Evolutionary conservation across 179 eudicot genomes (phyloP).

Genomic region (Beta corolliflora): DNA sequence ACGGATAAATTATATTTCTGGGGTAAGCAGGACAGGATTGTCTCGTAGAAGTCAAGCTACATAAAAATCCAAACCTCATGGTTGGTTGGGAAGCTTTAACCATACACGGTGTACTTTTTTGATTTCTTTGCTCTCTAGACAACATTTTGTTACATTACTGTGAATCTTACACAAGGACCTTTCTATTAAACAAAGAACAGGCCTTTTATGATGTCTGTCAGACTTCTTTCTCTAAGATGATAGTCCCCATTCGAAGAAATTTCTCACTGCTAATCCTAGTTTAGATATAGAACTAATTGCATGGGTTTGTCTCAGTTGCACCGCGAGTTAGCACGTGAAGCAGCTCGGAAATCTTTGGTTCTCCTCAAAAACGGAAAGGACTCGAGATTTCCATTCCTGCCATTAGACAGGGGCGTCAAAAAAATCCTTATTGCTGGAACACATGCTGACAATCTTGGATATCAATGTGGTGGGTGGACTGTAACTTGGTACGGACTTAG

Average conservation of each 20-base stretch:
- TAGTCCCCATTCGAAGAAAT: background rate
- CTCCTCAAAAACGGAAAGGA: slow-evolving; percentile 79
- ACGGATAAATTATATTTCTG: background rate
- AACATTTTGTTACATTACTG: background rate
- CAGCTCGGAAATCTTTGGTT: slow-evolving; percentile 82
- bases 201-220: slow-evolving; percentile 3
- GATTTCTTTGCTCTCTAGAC: background rate
- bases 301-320: slow-evolving; percentile 51
- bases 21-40: background rate
- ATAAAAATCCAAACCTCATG: background rate
- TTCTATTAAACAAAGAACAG: background rate
- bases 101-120: background rate
- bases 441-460: slow-evolving; percentile 52
- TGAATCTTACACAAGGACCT: background rate
- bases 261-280: slow-evolving; percentile 1
- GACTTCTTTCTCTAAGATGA: background rate
- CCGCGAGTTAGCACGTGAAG: slow-evolving; percentile 87
- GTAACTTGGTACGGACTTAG: slow-evolving; percentile 56
- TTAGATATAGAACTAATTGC: slow-evolving; percentile 13
- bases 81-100: background rate
- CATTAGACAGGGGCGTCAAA: slow-evolving; percentile 58
- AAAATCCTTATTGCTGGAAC: slow-evolving; percentile 70
- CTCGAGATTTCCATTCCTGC: slow-evolving; percentile 59
- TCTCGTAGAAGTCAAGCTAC: background rate
- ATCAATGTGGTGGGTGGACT: slow-evolving; percentile 57